Evolutionary conservation across 768 basidiomycete species (phyloP).

Genomic region (Phylloporus sp.): DNA sequence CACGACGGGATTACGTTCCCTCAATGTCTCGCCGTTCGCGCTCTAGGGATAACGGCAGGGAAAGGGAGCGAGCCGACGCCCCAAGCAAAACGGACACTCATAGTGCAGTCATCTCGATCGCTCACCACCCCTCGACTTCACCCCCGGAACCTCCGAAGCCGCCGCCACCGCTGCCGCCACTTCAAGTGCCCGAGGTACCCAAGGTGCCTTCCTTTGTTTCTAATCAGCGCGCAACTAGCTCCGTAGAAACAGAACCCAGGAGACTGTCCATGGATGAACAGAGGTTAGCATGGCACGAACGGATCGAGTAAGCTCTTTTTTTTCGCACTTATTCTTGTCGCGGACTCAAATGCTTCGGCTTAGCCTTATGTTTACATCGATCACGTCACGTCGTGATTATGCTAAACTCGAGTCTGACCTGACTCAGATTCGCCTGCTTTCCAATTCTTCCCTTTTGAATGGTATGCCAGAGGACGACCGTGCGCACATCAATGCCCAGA

Average conservation of each 20-base stretch:
- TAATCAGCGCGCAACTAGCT: slow-evolving; percentile 4
- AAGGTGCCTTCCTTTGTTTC: slow-evolving; percentile 18
- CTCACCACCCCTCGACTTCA: neutral
- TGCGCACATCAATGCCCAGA: slow-evolving; percentile 20
- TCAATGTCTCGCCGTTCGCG: slow-evolving; percentile 6
- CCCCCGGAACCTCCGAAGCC: slow-evolving; percentile 16
- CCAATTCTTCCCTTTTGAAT: slow-evolving; percentile 20
- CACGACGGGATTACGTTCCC: slow-evolving; percentile 7
- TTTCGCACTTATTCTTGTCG: neutral
- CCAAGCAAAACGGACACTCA: neutral
- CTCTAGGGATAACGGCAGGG: slow-evolving; percentile 10
- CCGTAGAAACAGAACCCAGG: neutral
- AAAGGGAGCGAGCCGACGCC: neutral
- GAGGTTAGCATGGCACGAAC: slow-evolving; percentile 35
- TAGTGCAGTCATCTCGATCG: neutral
- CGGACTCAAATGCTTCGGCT: neutral
- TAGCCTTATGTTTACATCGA: slow-evolving; percentile 35
- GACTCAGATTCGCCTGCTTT: slow-evolving; percentile 21
- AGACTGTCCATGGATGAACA: slow-evolving; percentile 33
- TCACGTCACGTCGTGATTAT: slow-evolving; percentile 31
- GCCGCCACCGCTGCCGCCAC: slow-evolving; percentile 18
- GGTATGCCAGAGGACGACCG: slow-evolving; percentile 26
- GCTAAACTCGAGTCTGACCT: slow-evolving; percentile 32
- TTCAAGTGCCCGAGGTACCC: slow-evolving; percentile 15
- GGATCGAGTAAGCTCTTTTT: slow-evolving; percentile 34